phyloP scores from a whole-genome alignment of 2,329 filamentous ascomycete species.

The Monilinia polystroma region DNA sequence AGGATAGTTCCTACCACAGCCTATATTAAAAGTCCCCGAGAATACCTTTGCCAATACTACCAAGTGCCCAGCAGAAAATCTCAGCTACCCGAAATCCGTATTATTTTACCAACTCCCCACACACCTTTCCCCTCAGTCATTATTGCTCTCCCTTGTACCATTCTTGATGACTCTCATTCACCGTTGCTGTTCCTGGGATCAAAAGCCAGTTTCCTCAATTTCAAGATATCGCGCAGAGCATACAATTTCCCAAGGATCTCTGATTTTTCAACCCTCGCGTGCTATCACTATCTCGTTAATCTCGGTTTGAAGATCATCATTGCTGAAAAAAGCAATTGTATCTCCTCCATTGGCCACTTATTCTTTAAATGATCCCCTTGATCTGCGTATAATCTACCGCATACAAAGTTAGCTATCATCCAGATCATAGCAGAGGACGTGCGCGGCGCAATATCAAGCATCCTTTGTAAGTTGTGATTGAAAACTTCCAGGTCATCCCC shows the following conservation, averaged over 20 bases:
- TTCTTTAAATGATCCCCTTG: fast-evolving
- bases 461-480: neutral
- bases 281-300: neutral
- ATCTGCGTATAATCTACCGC: neutral
- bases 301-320: neutral
- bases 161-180: too few relatives aligned
- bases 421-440: neutral
- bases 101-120: neutral
- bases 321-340: neutral
- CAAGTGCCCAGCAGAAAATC: neutral
- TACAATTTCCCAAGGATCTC: too few relatives aligned
- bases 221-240: neutral
- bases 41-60: neutral
- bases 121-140: neutral
- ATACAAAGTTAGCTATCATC: neutral
- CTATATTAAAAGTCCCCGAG: neutral
- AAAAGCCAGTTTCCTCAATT: neutral
- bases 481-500: constrained; percentile 23
- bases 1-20: neutral
- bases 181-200: neutral
- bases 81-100: neutral
- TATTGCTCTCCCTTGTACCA: neutral
- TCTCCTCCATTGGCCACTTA: neutral
- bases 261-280: too few relatives aligned
- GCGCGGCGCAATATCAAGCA: neutral